Conservation (phyloP, 257 asterid species). For the Anisodus acutangulus region DNA sequence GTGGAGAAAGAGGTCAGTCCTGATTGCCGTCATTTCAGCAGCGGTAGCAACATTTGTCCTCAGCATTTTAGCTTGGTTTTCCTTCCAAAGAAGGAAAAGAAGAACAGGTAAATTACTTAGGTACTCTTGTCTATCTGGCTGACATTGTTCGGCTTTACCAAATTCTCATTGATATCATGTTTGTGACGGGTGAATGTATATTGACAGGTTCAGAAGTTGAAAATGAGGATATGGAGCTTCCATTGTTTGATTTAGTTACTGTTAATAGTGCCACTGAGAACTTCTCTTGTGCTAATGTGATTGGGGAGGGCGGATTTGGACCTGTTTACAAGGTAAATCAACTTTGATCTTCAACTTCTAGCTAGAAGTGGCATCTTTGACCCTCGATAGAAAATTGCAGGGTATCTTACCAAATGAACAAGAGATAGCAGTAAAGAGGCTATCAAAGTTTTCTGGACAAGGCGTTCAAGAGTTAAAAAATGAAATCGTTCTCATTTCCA, state of each 20-base stretch:
- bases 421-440: conserved; percentile 32
- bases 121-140: neutral
- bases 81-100: neutral
- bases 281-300: conserved; percentile 23
- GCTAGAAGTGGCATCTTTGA: neutral
- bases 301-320: conserved; percentile 23
- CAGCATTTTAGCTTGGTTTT: neutral
- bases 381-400: conserved; percentile 5
- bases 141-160: neutral
- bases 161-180: neutral
- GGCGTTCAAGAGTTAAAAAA: conserved; percentile 23
- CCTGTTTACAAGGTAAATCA: neutral
- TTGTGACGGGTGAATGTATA: no score
- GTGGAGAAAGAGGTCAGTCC: neutral
- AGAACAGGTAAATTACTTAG: neutral
- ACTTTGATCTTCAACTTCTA: neutral
- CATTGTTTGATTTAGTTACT: conserved; percentile 23
- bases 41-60: neutral
- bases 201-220: conserved; percentile 8
- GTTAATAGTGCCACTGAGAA: neutral
- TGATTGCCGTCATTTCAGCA: conserved; percentile 2
- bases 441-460: conserved; percentile 19
- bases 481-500: conserved; percentile 27
- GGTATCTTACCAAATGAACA: conserved; percentile 22
- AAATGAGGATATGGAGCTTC: conserved; percentile 27